A percentile compares a stretch with the other conserved stretches of the same genome.
These are phyloP conservation scores for Apophysomyces ossiformis DNA, from an alignment of 371 early-diverging fungal genomes.

Conservation along the genomic window DNA sequence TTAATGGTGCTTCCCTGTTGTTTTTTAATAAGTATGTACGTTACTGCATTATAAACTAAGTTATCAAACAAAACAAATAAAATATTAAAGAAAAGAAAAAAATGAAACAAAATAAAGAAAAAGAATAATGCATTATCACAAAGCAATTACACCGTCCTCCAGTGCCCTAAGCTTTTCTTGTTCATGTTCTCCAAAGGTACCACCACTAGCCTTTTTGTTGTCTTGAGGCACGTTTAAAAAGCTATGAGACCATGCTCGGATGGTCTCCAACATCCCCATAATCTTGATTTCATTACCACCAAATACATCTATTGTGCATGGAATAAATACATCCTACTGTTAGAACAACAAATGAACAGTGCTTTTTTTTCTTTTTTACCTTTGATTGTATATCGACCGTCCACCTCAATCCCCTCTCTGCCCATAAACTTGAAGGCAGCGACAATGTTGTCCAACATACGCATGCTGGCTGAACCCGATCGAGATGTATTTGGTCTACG, in stretches of 20 bases:
- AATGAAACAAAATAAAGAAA: neutral
- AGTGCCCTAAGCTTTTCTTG: slow-evolving; percentile 28
- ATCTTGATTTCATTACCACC: slow-evolving; percentile 56
- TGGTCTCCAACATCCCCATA: slow-evolving; percentile 48
- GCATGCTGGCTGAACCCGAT: slow-evolving; percentile 31
- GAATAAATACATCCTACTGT: too few relatives aligned
- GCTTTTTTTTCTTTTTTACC: slow-evolving; percentile 22
- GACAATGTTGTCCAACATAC: slow-evolving; percentile 52
- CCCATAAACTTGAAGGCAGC: slow-evolving; percentile 66
- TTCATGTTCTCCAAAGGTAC: slow-evolving; percentile 36
- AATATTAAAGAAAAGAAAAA: neutral
- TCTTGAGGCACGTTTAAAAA: slow-evolving; percentile 12
- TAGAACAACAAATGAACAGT: neutral
- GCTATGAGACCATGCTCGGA: slow-evolving; percentile 36
- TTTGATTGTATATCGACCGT: slow-evolving; percentile 58
- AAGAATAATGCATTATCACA: neutral
- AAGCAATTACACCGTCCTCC: slow-evolving; percentile 14
- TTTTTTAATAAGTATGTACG: neutral
- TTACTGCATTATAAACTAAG: slow-evolving; percentile 9
- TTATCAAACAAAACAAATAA: slow-evolving; percentile 4
- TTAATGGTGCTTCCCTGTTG: neutral
- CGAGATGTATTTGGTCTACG: slow-evolving; percentile 25
- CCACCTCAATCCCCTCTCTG: slow-evolving; percentile 55
- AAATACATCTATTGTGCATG: slow-evolving; percentile 41
- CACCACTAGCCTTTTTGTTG: slow-evolving; percentile 37